phyloP scores from a whole-genome alignment of 331 rosid genomes.

The Malus hybrid region DNA sequence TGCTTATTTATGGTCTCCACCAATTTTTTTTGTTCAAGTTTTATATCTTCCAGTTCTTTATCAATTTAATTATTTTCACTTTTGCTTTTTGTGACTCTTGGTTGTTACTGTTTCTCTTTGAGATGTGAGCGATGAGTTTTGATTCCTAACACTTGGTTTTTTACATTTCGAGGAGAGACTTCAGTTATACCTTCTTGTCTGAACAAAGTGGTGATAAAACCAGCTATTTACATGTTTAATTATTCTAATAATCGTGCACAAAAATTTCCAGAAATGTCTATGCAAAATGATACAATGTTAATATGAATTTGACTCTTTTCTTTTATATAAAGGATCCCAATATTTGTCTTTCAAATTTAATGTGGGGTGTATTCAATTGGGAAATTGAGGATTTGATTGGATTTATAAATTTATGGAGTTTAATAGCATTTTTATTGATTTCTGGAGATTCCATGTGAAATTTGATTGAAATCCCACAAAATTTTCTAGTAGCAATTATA shows the following conservation, averaged over 20 bases:
- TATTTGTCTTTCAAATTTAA: neutral
- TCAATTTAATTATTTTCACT: neutral
- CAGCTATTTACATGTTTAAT: neutral
- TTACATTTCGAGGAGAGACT: neutral
- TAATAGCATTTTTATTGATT: no score
- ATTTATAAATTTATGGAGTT: no score
- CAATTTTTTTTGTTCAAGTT: neutral
- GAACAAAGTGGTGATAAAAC: neutral
- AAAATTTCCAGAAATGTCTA: neutral
- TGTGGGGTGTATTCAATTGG: no score
- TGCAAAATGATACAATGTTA: neutral
- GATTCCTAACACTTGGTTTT: neutral
- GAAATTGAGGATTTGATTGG: no score
- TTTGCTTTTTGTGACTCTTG: neutral
- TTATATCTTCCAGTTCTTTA: neutral
- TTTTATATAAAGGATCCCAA: neutral
- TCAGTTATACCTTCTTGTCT: neutral
- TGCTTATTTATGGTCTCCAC: neutral
- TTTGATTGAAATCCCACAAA: no score
- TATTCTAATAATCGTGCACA: no score
- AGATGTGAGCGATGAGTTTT: neutral
- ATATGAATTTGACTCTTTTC: neutral
- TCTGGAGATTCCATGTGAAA: no score
- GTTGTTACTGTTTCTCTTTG: neutral
- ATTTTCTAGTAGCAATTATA: neutral